Evolutionary conservation across 352 stramenopile genomes (phyloP).

Genomic region (Blastocystis sp.): DNA sequence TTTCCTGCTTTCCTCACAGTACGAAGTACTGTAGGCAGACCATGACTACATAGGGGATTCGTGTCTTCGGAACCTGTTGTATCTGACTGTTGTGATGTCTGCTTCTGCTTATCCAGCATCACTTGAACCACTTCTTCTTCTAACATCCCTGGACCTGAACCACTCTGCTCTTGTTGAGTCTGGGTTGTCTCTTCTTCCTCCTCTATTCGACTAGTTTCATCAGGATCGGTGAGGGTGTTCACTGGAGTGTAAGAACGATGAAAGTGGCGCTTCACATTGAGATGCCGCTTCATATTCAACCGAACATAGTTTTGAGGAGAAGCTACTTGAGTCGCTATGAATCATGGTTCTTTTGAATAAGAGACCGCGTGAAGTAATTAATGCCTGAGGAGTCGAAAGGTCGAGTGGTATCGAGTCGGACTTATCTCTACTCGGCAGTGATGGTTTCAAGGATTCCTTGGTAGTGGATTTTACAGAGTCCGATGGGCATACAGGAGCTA

Average conservation of each 20-base stretch:
- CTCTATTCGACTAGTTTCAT: background rate
- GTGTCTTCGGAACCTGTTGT: background rate
- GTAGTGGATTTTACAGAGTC: background rate
- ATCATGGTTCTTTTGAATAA: background rate
- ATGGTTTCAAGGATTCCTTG: too few species aligned
- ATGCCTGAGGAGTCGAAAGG: background rate
- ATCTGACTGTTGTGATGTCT: too few species aligned
- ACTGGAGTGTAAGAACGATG: background rate
- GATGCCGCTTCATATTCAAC: conserved; percentile 49
- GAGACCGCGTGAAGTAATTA: background rate
- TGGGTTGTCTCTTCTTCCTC: background rate
- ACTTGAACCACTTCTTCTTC: conserved; percentile 48
- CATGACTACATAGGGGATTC: conserved; percentile 26
- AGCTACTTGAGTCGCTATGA: background rate
- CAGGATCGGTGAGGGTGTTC: background rate
- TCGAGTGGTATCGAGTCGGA: background rate
- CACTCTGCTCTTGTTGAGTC: background rate
- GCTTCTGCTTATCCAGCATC: background rate
- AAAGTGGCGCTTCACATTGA: conserved; percentile 19
- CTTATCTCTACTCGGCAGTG: background rate
- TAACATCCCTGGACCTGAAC: background rate
- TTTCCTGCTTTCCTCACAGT: conserved; percentile 46
- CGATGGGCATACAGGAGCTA: background rate
- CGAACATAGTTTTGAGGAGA: conserved; percentile 20
- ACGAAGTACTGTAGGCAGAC: conserved; percentile 31